Evolutionary conservation across 129 eudicot species (phyloP), one percentile per base, ranked within the genome.

Genomic region (Arctium minus): DNA sequence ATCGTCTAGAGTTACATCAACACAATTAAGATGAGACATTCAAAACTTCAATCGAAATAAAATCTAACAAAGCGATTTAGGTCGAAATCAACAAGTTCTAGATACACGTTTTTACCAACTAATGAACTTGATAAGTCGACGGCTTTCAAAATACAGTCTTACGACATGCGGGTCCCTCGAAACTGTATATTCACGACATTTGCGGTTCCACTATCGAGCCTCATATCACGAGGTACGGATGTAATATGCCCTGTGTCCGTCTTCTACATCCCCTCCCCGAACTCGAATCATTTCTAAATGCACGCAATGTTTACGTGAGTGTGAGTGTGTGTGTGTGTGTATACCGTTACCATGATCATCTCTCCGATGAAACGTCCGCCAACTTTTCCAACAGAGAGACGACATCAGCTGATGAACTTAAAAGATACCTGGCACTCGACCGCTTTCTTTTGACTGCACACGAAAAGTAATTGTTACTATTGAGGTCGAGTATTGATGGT

Each of bases 381-480:
- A 94, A 75, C 31, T 87, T 87, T 77, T 77, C 86, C 82, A 94
- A 42, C 48, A 94, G 77, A 2, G 89, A 80, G 8, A 92, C 93
- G 9, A 94, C 98, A 10, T 94, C 98, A 70, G 90, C 88, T 1
- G 98, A 88, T 33, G 98, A 92, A 46, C 81, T 86, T n/a, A 94
- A 82, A 53, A 89, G 94, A 85, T 94, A 92, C 39, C 97, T 78
- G 22, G 98, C 98, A 76, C 79, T 89, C 0, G 98, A 90, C 5
- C 91, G 86, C 56, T 86, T 92, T 7, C 91, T 73, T 31, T 96
- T 96, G 27, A 94, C 95, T 0, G 98, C 89, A 81, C 97, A 94
- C 22, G 98, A 94, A 89, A 94, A 90, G 62, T 92, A 94, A 68
- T 94, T 91, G 22, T 89, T 96, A 17, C 83, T 87, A 42, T 90